Percentiles rank a stretch among this genome's conserved stretches.
Evolutionary conservation across 768 basidiomycete species (phyloP).

Genomic region (Lyophyllum atratum): DNA sequence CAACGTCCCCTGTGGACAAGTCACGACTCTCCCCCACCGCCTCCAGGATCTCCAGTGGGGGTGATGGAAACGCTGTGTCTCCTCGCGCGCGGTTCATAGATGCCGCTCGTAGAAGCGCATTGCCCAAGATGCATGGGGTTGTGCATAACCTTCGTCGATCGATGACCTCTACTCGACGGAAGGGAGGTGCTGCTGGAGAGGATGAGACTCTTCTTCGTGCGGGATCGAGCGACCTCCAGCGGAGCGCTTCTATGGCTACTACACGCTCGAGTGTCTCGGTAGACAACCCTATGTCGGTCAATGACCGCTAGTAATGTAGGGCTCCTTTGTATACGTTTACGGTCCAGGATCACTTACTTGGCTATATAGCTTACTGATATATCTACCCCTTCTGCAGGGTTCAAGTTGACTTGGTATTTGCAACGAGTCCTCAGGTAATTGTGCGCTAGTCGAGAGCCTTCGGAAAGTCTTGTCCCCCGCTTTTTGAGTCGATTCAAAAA

Average conservation of each 20-base stretch:
- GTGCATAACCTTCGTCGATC: conserved; percentile 37
- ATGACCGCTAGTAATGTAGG: neutral
- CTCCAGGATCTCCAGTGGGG: conserved; percentile 4
- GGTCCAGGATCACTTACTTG: too few relatives aligned
- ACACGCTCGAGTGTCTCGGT: conserved; percentile 7
- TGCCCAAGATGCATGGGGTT: conserved; percentile 42
- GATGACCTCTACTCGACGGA: conserved; percentile 41
- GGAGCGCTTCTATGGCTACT: conserved; percentile 9
- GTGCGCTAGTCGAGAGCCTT: too few relatives aligned
- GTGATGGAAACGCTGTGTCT: neutral
- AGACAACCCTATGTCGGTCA: neutral
- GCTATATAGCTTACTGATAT: too few relatives aligned
- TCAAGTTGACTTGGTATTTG: too few relatives aligned
- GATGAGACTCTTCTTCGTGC: conserved; percentile 10
- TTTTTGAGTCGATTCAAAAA: too few relatives aligned
- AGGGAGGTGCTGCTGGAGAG: neutral
- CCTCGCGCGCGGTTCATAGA: conserved; percentile 26
- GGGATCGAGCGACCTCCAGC: conserved; percentile 4
- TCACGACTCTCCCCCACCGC: conserved; percentile 7
- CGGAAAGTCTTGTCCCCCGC: too few relatives aligned
- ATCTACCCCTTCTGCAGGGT: too few relatives aligned
- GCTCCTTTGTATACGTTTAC: too few relatives aligned
- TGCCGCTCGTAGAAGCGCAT: conserved; percentile 31
- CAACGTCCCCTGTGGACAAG: conserved; percentile 27
- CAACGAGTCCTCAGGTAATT: too few relatives aligned